phyloP scores from a whole-genome alignment of 495 filamentous ascomycete species.

The Xylaria bambusicola region DNA sequence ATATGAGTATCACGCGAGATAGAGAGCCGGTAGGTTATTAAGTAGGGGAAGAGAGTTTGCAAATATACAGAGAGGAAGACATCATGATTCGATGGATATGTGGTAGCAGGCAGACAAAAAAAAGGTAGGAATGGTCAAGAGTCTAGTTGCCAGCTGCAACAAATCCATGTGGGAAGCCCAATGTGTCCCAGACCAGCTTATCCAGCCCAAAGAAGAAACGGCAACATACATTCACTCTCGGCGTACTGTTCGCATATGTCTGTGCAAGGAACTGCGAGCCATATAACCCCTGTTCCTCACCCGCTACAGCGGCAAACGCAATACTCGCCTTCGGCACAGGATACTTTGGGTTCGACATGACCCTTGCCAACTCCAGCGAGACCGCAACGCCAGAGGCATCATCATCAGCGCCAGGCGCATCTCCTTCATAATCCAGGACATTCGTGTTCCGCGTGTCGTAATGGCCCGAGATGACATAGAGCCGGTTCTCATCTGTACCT shows the following conservation, averaged over 20 bases:
- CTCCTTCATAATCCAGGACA: slow-evolving; percentile 47
- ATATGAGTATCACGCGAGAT: no score
- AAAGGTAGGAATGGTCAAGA: no score
- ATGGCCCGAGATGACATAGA: slow-evolving; percentile 55
- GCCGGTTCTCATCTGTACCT: slow-evolving; percentile 46
- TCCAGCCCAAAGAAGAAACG: no score
- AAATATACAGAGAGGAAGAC: not conserved
- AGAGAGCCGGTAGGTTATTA: no score
- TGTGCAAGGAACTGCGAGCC: slow-evolving; percentile 50
- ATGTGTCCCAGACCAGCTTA: no score
- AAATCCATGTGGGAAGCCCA: no score
- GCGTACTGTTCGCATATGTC: slow-evolving; percentile 44
- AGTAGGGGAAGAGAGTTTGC: no score
- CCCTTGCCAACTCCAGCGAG: slow-evolving; percentile 51
- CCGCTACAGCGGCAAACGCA: slow-evolving; percentile 54
- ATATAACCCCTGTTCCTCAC: slow-evolving; percentile 56
- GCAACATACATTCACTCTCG: slow-evolving; percentile 34
- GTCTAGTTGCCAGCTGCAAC: no score
- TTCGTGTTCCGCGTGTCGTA: slow-evolving; percentile 55
- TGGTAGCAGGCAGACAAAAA: not conserved
- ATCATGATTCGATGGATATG: not conserved
- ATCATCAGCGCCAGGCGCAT: slow-evolving; percentile 58
- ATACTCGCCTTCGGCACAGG: slow-evolving; percentile 48
- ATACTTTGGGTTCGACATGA: slow-evolving; percentile 40
- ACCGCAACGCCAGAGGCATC: slow-evolving; percentile 46